phyloP scores from a whole-genome alignment of 805 yeast species.

The Metschnikowia matae region DNA sequence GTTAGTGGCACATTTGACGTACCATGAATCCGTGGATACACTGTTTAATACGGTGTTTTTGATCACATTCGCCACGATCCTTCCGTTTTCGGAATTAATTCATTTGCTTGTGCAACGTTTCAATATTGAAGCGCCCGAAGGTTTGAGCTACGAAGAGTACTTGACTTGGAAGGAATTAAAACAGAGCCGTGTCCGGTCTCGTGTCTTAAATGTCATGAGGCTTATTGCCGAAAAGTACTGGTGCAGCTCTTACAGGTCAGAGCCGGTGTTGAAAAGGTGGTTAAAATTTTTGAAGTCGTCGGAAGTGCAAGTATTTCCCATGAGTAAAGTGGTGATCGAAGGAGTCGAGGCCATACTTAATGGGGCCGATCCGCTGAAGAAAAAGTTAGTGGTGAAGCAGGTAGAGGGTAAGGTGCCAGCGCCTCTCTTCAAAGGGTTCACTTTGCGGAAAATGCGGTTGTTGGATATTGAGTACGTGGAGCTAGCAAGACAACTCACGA shows the following conservation, averaged over 20 bases:
- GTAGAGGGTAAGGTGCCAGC: slow-evolving; percentile 35
- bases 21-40: slow-evolving; percentile 60
- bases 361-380: slow-evolving; percentile 23
- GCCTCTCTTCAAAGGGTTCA: slow-evolving; percentile 33
- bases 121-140: slow-evolving; percentile 78
- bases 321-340: slow-evolving; percentile 26
- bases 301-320: slow-evolving; percentile 23
- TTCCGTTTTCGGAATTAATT: slow-evolving; percentile 61
- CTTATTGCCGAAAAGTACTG: slow-evolving; percentile 66
- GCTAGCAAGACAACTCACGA: slow-evolving; percentile 79
- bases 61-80: slow-evolving; percentile 71
- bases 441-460: slow-evolving; percentile 42
- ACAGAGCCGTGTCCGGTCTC: slow-evolving; percentile 58
- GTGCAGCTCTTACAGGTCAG: slow-evolving; percentile 56
- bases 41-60: slow-evolving; percentile 66
- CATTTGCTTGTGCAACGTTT: slow-evolving; percentile 60
- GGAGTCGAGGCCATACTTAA: slow-evolving; percentile 24
- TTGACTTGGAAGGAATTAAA: slow-evolving; percentile 71
- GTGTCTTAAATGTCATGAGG: slow-evolving; percentile 65
- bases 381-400: background rate
- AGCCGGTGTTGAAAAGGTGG: slow-evolving; percentile 37
- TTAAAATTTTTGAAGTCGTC: slow-evolving; percentile 22
- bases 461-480: slow-evolving; percentile 69
- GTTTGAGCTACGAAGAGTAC: slow-evolving; percentile 77
- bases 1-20: slow-evolving; percentile 73